Percentiles rank a stretch among this genome's conserved stretches.
Conservation (phyloP, 1,284 basidiomycete species). For the Earliella scabrosa region DNA sequence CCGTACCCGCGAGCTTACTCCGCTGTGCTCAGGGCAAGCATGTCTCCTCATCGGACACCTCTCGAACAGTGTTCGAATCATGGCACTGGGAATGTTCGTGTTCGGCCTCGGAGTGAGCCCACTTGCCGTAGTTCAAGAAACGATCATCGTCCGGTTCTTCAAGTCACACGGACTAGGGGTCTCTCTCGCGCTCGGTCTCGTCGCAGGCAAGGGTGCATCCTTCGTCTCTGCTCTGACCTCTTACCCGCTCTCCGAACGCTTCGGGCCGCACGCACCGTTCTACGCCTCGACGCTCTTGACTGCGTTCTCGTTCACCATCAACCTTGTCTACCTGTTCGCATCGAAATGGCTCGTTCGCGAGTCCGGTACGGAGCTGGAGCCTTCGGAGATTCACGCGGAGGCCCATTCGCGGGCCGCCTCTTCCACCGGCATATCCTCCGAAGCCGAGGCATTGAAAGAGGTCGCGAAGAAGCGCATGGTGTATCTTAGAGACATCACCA, state of each 20-base stretch:
- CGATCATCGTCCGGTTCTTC: slow-evolving; percentile 82
- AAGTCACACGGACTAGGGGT: slow-evolving; percentile 76
- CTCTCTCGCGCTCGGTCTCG: slow-evolving; percentile 78
- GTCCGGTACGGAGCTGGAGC: slow-evolving; percentile 65
- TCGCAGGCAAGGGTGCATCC: slow-evolving; percentile 77
- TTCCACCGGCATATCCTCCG: slow-evolving; percentile 42
- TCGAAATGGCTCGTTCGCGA: slow-evolving; percentile 66
- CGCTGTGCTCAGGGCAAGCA: slow-evolving; percentile 51
- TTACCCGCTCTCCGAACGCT: slow-evolving; percentile 73
- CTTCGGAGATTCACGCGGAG: slow-evolving; percentile 60
- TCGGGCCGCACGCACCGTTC: slow-evolving; percentile 75
- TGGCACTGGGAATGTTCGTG: slow-evolving; percentile 74
- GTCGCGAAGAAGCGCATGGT: slow-evolving; percentile 69
- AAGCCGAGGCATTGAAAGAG: slow-evolving; percentile 65
- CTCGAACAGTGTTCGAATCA: slow-evolving; percentile 58
- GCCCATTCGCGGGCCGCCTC: slow-evolving; percentile 44
- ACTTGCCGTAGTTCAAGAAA: slow-evolving; percentile 77
- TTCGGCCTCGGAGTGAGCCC: slow-evolving; percentile 83
- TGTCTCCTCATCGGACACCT: slow-evolving; percentile 68
- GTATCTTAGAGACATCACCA: slow-evolving; percentile 59
- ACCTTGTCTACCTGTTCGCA: slow-evolving; percentile 65
- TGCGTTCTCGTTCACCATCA: slow-evolving; percentile 66
- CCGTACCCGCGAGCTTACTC: not conserved
- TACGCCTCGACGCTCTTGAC: slow-evolving; percentile 69
- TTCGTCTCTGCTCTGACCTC: slow-evolving; percentile 77